These are phyloP conservation scores for Ehretia macrophylla DNA, from an alignment of 257 asterid genomes.

Conservation along the genomic window DNA sequence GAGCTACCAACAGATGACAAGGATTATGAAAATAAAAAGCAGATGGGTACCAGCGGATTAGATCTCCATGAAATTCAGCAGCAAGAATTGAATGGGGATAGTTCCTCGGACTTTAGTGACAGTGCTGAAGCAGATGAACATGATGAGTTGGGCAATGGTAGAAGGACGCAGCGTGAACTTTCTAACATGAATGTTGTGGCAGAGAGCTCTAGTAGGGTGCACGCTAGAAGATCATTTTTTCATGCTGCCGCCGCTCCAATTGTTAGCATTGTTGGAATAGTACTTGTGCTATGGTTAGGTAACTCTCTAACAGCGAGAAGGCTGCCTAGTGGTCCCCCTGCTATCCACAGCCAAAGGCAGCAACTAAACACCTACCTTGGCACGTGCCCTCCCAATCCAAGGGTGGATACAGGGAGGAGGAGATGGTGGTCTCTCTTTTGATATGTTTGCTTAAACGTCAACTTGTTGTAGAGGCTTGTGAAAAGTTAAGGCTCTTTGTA, in stretches of 20 bases:
- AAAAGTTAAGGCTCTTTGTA: neutral
- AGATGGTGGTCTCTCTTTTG: slow-evolving; percentile 71
- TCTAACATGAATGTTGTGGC: slow-evolving; percentile 17
- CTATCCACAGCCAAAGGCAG: slow-evolving; percentile 7
- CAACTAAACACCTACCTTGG: slow-evolving; percentile 12
- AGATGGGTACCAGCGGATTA: slow-evolving; percentile 19
- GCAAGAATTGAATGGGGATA: slow-evolving; percentile 30
- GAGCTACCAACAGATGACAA: slow-evolving; percentile 90
- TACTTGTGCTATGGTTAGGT: slow-evolving; percentile 63
- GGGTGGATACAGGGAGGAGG: slow-evolving; percentile 37
- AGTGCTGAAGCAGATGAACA: slow-evolving; percentile 28
- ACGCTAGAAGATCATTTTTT: slow-evolving; percentile 53
- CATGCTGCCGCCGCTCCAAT: slow-evolving; percentile 68
- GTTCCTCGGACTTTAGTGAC: slow-evolving; percentile 25
- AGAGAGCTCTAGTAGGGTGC: slow-evolving; percentile 13
- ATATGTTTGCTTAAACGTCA: neutral
- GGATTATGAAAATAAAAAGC: slow-evolving; percentile 64
- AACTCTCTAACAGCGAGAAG: slow-evolving; percentile 40
- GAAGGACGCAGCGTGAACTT: slow-evolving; percentile 18
- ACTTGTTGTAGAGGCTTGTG: neutral
- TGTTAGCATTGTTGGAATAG: slow-evolving; percentile 55
- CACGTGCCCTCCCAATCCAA: slow-evolving; percentile 6
- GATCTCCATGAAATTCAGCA: slow-evolving; percentile 19
- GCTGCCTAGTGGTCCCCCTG: slow-evolving; percentile 24
- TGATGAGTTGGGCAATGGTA: slow-evolving; percentile 15